These are phyloP conservation scores for Closterium sp. DNA, from an alignment of 139 green algal genomes.

Conservation along the genomic window DNA sequence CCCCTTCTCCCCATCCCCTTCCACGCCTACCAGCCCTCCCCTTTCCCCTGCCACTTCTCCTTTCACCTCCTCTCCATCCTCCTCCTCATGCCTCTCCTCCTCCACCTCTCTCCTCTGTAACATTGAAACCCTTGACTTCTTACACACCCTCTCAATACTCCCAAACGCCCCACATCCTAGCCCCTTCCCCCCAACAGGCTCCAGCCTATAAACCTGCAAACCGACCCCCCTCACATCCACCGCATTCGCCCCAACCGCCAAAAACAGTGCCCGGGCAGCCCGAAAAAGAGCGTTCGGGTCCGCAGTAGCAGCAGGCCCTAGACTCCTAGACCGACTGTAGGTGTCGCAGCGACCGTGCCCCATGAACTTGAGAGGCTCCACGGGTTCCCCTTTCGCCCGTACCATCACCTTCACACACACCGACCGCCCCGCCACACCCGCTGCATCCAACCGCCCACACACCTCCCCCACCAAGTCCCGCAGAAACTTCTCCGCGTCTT, in stretches of 20 bases:
- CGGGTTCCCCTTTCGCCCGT: slow-evolving; percentile 66
- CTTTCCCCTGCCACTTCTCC: not conserved
- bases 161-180: not conserved
- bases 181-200: slow-evolving; percentile 19
- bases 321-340: slow-evolving; percentile 61
- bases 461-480: slow-evolving; percentile 55
- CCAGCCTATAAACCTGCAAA: slow-evolving; percentile 39
- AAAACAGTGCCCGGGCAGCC: slow-evolving; percentile 16
- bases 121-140: not conserved
- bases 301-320: slow-evolving; percentile 20
- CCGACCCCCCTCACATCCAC: slow-evolving; percentile 43
- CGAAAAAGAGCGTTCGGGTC: slow-evolving; percentile 10
- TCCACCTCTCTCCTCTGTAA: not conserved
- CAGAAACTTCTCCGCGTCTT: slow-evolving; percentile 70
- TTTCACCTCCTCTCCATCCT: not conserved
- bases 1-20: not conserved
- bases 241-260: not conserved
- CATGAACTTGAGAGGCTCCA: slow-evolving; percentile 84
- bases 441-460: slow-evolving; percentile 26
- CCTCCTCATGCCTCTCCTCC: not conserved
- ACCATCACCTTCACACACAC: slow-evolving; percentile 86
- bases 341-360: slow-evolving; percentile 87
- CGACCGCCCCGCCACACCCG: slow-evolving; percentile 58
- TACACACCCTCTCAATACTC: not conserved
- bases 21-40: not conserved